Evolutionary conservation across 345 rosid species (phyloP).

Genomic region (Moricandia moricandioides): DNA sequence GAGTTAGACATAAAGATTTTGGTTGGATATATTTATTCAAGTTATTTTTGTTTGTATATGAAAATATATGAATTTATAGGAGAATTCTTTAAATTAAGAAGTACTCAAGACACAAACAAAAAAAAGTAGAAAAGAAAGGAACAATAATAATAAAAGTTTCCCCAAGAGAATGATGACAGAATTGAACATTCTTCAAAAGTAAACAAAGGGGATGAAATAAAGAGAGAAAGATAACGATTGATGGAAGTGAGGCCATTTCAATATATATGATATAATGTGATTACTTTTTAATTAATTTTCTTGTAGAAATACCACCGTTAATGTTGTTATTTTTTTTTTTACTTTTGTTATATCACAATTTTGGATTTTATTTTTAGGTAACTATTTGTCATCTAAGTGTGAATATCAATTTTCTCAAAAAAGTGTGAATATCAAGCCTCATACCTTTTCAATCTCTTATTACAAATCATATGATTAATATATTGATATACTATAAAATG

Average conservation of each 20-base stretch:
- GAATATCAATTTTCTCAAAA: neutral
- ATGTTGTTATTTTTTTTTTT: constrained; percentile 11
- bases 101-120: constrained; percentile 2
- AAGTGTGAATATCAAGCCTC: constrained; percentile 8
- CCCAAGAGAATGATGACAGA: constrained; percentile 62
- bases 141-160: constrained; percentile 41
- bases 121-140: neutral
- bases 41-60: constrained; percentile 4
- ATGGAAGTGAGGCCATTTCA: constrained; percentile 29
- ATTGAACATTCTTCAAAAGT: constrained; percentile 51
- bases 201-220: constrained; percentile 36
- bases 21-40: neutral
- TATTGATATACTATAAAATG: neutral
- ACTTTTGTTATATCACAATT: constrained; percentile 5
- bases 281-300: neutral
- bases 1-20: neutral
- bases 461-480: neutral
- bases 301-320: constrained; percentile 27
- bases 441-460: neutral
- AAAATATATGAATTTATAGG: neutral
- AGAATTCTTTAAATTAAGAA: neutral
- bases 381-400: constrained; percentile 5
- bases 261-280: neutral
- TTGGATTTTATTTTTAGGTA: neutral
- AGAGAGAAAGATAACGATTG: constrained; percentile 39